Evolutionary conservation across 2,329 filamentous ascomycete species (phyloP), one percentile per base, ranked within the genome.

Genomic region (Colletotrichum musae): DNA sequence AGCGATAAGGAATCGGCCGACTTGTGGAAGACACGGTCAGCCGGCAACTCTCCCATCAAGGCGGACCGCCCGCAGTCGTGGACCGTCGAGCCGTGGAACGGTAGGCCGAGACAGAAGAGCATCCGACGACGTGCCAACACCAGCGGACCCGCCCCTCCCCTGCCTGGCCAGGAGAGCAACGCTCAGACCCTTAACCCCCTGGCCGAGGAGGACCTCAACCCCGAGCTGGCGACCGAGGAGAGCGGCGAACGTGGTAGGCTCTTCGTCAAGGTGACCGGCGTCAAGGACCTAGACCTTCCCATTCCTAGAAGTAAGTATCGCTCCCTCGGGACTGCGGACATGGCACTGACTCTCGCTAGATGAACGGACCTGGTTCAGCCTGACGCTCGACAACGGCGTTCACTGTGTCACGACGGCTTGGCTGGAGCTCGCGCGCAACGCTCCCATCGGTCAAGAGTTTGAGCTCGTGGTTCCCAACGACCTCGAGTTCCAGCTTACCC

Each of bases 181-280:
- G 91, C 92, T 4, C 84, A 88, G 6, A 84, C 88, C 16, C 81
- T 94, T 4, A 89, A 88, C 60, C 87, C 90, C 6, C 87, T 94
- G 18, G 84, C 88, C 4, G 94, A 97, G 76, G 90, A 92, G 70
- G 92, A 94, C 57, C 79, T 85, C 21, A 80, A 83, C 28, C 82
- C 85, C 5, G 87, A 92, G 66, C 79, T 84, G 50, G 81, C 85
- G 5, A 88, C 88, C 10, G 92, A 94, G 63, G 95, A 98, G 68
- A 94, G 91, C 61, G 92, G 91, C 68, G 96, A 99, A 81, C 87
- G 96, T 74, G 96, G 96, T 10, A 88, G 96, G 70, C 87, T 99
- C 2, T 99, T 99, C 75, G 95, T 99, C 73, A 99, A 99, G 84
- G 96, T 99, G n/a, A 92, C 98, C 80, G 95, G 95, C 52, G 94